Conservation (phyloP, 2,329 filamentous ascomycete species). For the Fonsecaea multimorphosa region DNA sequence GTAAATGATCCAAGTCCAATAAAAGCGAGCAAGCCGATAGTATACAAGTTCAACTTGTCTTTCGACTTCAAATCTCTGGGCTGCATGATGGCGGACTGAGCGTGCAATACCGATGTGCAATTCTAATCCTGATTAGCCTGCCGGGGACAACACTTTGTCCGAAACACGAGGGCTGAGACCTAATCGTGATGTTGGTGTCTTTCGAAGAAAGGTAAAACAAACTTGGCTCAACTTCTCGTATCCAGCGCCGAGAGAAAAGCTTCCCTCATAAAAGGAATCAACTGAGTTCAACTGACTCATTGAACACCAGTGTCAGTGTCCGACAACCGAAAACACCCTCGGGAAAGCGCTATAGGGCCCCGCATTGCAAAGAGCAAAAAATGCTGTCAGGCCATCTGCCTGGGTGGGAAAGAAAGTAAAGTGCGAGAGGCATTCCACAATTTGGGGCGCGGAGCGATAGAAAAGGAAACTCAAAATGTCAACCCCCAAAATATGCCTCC, state of each 20-base stretch:
- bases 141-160: neutral
- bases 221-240: neutral
- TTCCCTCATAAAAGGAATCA: neutral
- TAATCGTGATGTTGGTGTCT: neutral
- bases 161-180: neutral
- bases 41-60: conserved; percentile 11
- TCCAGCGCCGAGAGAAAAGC: neutral
- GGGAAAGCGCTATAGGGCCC: neutral
- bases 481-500: neutral
- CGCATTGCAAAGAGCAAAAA: neutral
- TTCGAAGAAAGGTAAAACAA: neutral
- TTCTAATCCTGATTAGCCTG: neutral
- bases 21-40: neutral
- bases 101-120: neutral
- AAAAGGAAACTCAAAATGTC: too few species aligned
- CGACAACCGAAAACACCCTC: conserved; percentile 2
- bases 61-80: neutral
- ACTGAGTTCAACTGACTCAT: neutral
- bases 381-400: neutral
- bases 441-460: neutral
- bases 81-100: neutral
- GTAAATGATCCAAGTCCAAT: conserved; percentile 10
- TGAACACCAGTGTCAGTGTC: neutral
- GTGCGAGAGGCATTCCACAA: neutral
- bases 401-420: neutral